These are phyloP conservation scores for Aspergillus ochraceus DNA, from an alignment of 2,329 filamentous ascomycete species.

Conservation along the genomic window DNA sequence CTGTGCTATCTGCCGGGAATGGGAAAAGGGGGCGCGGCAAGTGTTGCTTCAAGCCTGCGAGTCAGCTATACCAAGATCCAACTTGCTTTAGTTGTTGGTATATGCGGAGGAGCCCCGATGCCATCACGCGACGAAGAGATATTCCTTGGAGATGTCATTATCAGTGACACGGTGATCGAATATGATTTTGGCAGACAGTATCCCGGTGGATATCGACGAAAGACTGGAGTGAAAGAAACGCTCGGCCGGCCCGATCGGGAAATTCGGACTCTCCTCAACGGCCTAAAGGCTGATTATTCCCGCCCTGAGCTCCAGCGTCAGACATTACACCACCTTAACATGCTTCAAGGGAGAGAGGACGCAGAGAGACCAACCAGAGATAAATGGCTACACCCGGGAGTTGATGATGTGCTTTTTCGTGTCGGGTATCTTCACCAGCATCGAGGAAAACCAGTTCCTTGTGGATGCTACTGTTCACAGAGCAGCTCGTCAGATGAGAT, in stretches of 20 bases:
- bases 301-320: not conserved
- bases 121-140: slow-evolving; percentile 10
- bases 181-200: slow-evolving; percentile 23
- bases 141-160: slow-evolving; percentile 26
- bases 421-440: slow-evolving; percentile 12
- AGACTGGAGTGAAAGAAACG: slow-evolving; percentile 5
- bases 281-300: not conserved
- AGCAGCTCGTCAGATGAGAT: slow-evolving; percentile 1
- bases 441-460: not conserved
- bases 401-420: slow-evolving; percentile 9
- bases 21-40: slow-evolving; percentile 12
- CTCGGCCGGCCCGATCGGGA: slow-evolving; percentile 3
- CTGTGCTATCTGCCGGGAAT: slow-evolving; percentile 17
- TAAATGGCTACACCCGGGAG: not conserved
- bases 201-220: slow-evolving; percentile 10
- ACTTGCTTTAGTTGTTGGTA: slow-evolving; percentile 19
- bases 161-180: slow-evolving; percentile 23
- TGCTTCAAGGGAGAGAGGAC: not conserved
- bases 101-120: slow-evolving; percentile 19
- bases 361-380: not conserved
- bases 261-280: slow-evolving; percentile 4
- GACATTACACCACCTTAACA: not conserved
- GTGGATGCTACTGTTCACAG: slow-evolving; percentile 4
- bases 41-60: slow-evolving; percentile 5
- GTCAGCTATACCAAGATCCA: slow-evolving; percentile 10